Evolutionary conservation across 1,139 yeast species (phyloP).

Genomic region (Yamadazyma aaseri): DNA sequence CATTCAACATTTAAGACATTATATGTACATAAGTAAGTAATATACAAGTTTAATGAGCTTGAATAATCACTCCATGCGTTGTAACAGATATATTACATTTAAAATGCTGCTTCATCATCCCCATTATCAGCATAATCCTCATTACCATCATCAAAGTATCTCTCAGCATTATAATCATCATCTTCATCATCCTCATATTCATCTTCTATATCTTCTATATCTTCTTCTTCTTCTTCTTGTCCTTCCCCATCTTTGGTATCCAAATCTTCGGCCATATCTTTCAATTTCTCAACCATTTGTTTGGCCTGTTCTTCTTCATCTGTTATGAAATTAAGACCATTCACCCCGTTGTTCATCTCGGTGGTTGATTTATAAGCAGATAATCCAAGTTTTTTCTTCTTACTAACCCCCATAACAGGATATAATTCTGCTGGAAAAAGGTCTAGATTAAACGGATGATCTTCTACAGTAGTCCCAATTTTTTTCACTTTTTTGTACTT

Average conservation of each 20-base stretch:
- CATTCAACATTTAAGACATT: conserved; percentile 30
- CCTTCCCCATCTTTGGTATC: conserved; percentile 42
- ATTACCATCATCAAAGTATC: conserved; percentile 67
- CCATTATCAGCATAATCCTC: conserved; percentile 77
- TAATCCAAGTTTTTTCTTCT: conserved; percentile 52
- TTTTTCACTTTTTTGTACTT: conserved; percentile 68
- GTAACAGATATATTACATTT: no score
- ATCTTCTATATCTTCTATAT: conserved; percentile 48
- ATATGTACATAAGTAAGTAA: not conserved
- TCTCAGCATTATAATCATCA: conserved; percentile 57
- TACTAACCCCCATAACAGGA: conserved; percentile 67
- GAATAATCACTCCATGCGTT: no score
- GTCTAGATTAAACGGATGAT: conserved; percentile 72
- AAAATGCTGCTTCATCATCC: conserved; percentile 84
- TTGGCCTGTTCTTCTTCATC: conserved; percentile 19
- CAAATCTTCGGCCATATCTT: conserved; percentile 58
- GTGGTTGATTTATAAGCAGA: conserved; percentile 49
- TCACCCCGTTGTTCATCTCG: conserved; percentile 32
- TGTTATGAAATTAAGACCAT: conserved; percentile 6
- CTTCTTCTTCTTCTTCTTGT: conserved; percentile 39
- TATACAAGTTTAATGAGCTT: no score
- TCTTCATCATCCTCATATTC: conserved; percentile 68
- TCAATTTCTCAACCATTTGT: conserved; percentile 54
- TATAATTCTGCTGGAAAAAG: conserved; percentile 82
- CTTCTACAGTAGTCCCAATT: conserved; percentile 76